phyloP scores from a whole-genome alignment of 2,329 filamentous ascomycete genomes.

The Hymenoscyphus fraxineus region DNA sequence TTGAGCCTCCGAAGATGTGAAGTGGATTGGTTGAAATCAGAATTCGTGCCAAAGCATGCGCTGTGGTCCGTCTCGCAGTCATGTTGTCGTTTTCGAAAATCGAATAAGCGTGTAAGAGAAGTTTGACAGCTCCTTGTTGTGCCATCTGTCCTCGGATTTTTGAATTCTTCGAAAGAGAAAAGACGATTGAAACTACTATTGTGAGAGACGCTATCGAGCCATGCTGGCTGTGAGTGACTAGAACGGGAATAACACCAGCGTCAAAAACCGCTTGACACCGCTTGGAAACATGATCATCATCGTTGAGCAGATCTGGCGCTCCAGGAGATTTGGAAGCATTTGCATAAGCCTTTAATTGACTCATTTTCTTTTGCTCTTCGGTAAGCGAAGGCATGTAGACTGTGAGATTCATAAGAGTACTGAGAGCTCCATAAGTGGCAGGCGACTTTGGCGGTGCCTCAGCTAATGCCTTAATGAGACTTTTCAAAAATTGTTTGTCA shows the following conservation, averaged over 20 bases:
- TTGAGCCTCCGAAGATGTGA: slow-evolving; percentile 76
- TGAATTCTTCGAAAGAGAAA: slow-evolving; percentile 70
- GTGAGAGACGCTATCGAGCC: slow-evolving; percentile 67
- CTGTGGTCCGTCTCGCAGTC: slow-evolving; percentile 55
- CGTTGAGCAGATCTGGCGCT: slow-evolving; percentile 63
- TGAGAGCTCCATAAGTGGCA: slow-evolving; percentile 79
- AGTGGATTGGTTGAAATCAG: slow-evolving; percentile 81
- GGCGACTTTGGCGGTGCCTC: slow-evolving; percentile 61
- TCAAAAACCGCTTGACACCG: slow-evolving; percentile 78
- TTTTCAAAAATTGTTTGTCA: slow-evolving; percentile 65
- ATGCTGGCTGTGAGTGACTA: slow-evolving; percentile 72
- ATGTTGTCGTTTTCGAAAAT: slow-evolving; percentile 53
- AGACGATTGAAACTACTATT: slow-evolving; percentile 72
- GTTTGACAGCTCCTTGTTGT: slow-evolving; percentile 88
- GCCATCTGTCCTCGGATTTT: slow-evolving; percentile 74
- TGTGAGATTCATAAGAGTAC: slow-evolving; percentile 81
- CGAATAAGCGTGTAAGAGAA: slow-evolving; percentile 70
- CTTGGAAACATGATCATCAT: slow-evolving; percentile 69
- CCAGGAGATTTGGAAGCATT: slow-evolving; percentile 70
- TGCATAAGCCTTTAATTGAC: slow-evolving; percentile 89
- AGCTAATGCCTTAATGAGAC: slow-evolving; percentile 61
- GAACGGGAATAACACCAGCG: slow-evolving; percentile 69
- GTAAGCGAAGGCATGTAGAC: slow-evolving; percentile 72
- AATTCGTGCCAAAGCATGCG: slow-evolving; percentile 78
- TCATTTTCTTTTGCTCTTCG: slow-evolving; percentile 90